Percentiles rank a stretch among this genome's conserved stretches.
These are phyloP conservation scores for Diaporthe batatas DNA, from an alignment of 2,329 filamentous ascomycete species.

Conservation along the genomic window DNA sequence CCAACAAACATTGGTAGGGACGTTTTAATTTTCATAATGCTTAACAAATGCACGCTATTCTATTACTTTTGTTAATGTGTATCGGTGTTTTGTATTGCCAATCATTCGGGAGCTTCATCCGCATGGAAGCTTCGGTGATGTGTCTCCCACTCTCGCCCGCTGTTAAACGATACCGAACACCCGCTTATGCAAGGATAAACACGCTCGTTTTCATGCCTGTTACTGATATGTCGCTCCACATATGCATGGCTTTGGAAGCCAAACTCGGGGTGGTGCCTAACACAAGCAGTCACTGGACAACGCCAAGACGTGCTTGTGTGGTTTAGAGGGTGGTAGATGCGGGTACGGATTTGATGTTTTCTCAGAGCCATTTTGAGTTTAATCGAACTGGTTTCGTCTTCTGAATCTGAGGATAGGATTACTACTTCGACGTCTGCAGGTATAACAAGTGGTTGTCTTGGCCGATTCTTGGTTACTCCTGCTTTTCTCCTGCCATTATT, in stretches of 20 bases:
- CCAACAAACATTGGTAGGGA: neutral
- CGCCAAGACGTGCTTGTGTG: neutral
- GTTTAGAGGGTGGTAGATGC: neutral
- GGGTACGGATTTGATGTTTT: neutral
- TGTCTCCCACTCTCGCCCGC: neutral
- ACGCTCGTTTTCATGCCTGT: neutral
- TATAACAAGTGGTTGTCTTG: neutral
- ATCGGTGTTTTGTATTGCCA: too few relatives aligned
- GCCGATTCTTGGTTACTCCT: neutral
- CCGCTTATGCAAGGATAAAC: conserved; percentile 8
- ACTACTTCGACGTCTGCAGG: neutral
- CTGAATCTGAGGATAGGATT: neutral
- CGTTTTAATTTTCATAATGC: too few relatives aligned
- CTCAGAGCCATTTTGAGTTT: neutral
- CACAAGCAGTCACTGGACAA: neutral
- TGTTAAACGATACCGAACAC: neutral
- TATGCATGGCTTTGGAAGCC: neutral
- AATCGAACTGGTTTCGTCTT: neutral
- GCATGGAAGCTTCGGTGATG: neutral
- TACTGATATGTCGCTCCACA: neutral
- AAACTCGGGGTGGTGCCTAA: neutral
- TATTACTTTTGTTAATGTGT: neutral
- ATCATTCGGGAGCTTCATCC: neutral
- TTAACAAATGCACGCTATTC: neutral
- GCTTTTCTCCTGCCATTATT: neutral